phyloP scores from a whole-genome alignment of 768 basidiomycete species.

The Hericium erinaceus region DNA sequence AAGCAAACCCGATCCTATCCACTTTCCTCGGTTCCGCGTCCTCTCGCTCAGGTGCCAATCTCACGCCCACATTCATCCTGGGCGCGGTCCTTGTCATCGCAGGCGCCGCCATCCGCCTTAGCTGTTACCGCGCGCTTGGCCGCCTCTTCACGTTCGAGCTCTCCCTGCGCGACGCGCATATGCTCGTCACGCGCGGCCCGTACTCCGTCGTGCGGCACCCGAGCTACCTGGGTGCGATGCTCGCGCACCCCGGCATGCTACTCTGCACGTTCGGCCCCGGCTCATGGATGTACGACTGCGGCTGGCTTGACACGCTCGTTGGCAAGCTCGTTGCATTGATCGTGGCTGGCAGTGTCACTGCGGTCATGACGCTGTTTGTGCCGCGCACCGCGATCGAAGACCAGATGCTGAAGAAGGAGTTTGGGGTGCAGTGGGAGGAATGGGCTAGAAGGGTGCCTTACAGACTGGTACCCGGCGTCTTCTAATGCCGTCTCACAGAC shows the following conservation, averaged over 20 bases:
- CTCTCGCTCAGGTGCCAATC: not conserved
- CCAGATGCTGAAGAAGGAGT: not conserved
- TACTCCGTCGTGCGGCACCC: slow-evolving; percentile 24
- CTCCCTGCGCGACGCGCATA: slow-evolving; percentile 16
- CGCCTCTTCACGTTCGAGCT: slow-evolving; percentile 22
- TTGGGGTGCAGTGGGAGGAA: slow-evolving; percentile 2
- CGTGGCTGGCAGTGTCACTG: not conserved
- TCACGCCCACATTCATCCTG: slow-evolving; percentile 10
- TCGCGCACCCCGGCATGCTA: slow-evolving; percentile 6
- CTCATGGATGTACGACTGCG: slow-evolving; percentile 12
- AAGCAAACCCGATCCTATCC: not conserved
- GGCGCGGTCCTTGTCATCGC: slow-evolving; percentile 6
- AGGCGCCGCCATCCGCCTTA: slow-evolving; percentile 8
- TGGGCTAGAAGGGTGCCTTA: not conserved
- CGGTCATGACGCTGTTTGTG: not conserved
- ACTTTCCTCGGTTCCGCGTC: not conserved
- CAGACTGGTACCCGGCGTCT: not conserved
- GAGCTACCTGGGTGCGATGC: slow-evolving; percentile 12
- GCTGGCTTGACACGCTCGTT: slow-evolving; percentile 1
- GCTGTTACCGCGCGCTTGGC: slow-evolving; percentile 19
- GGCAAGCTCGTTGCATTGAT: slow-evolving; percentile 6
- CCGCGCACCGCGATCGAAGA: not conserved
- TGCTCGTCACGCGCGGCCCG: slow-evolving; percentile 19
- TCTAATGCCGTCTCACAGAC: not conserved
- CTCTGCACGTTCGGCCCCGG: slow-evolving; percentile 5